Evolutionary conservation across 2,329 filamentous ascomycete species (phyloP).

Genomic region (Zopfia rhizophila): DNA sequence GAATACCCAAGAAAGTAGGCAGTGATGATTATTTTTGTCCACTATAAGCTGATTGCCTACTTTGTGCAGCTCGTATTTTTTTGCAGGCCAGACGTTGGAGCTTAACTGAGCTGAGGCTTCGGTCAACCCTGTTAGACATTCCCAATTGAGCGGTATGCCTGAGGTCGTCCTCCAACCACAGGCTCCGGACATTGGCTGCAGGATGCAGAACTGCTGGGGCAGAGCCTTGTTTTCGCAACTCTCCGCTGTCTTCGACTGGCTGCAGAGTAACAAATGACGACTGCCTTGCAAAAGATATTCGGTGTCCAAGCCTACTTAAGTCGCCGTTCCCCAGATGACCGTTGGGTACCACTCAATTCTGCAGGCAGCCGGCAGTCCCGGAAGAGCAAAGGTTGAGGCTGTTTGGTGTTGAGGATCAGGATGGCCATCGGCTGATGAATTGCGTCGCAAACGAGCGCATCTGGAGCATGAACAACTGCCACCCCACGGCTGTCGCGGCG

Average conservation of each 20-base stretch:
- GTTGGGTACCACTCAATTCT: no score
- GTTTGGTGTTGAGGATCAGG: no score
- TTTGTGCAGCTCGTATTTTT: slow-evolving; percentile 42
- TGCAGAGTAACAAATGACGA: slow-evolving; percentile 5
- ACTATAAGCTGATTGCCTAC: slow-evolving; percentile 27
- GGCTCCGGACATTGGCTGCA: no score
- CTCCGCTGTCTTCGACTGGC: slow-evolving; percentile 10
- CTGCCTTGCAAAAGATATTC: no score
- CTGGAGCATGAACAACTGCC: no score
- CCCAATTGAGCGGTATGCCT: slow-evolving; percentile 27
- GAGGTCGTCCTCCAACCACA: no score
- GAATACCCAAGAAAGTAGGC: slow-evolving; percentile 28
- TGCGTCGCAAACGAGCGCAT: no score
- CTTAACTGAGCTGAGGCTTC: neutral
- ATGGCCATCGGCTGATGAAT: no score
- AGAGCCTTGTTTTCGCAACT: slow-evolving; percentile 7
- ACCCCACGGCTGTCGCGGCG: no score
- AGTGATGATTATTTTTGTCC: slow-evolving; percentile 47
- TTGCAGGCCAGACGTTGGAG: neutral
- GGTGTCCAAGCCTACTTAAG: no score
- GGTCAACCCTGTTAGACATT: slow-evolving; percentile 29
- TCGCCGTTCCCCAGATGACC: no score
- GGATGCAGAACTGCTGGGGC: slow-evolving; percentile 1
- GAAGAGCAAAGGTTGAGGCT: slow-evolving; percentile 25
- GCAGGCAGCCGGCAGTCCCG: slow-evolving; percentile 28